These are phyloP conservation scores for Kwoniella sp. DNA, from an alignment of 768 basidiomycete genomes.

Conservation along the genomic window DNA sequence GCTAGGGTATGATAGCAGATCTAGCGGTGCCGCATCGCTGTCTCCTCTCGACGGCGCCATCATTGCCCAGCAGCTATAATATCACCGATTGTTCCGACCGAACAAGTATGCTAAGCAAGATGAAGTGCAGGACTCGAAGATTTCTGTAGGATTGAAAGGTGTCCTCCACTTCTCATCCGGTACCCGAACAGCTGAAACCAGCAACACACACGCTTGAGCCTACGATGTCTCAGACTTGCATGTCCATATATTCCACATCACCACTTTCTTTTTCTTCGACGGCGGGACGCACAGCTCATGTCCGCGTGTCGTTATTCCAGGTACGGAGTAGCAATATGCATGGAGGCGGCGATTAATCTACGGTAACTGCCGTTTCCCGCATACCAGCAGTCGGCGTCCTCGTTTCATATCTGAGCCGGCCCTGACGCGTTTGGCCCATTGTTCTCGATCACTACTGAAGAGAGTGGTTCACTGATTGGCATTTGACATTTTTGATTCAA, in stretches of 20 bases:
- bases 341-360: no score
- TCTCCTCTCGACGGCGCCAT: constrained; percentile 36
- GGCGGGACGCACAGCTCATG: neutral
- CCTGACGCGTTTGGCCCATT: constrained; percentile 3
- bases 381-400: neutral
- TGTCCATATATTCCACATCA: neutral
- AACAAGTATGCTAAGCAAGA: neutral
- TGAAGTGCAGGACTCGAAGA: no score
- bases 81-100: no score
- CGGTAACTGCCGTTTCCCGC: no score
- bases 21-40: neutral
- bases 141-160: no score
- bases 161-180: constrained; percentile 1
- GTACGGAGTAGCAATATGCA: neutral
- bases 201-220: no score
- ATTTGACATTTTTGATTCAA: no score
- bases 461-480: no score
- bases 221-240: no score
- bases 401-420: neutral
- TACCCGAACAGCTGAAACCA: no score
- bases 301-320: neutral
- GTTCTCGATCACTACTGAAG: neutral
- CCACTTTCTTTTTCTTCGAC: no score
- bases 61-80: neutral
- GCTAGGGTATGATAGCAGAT: constrained; percentile 17